Percentiles rank a stretch among this genome's conserved stretches.
phyloP scores from a whole-genome alignment of 2,329 filamentous ascomycete genomes.

The Phialophora chinensis region DNA sequence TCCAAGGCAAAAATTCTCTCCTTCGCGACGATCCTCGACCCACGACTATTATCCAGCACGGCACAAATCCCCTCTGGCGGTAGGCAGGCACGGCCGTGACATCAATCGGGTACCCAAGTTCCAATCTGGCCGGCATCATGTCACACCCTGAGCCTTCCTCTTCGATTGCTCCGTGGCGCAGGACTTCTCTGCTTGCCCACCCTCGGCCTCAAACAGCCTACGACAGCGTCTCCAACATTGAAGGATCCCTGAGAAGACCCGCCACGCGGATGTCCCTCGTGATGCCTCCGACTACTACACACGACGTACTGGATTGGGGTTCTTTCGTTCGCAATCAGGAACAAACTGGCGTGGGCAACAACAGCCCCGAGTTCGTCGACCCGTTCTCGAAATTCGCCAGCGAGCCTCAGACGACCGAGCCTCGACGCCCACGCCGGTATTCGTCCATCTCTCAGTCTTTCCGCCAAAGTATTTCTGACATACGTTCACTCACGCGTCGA shows the following conservation, averaged over 20 bases:
- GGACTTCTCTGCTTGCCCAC: conserved; percentile 48
- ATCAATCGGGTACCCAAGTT: neutral
- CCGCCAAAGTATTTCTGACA: conserved; percentile 36
- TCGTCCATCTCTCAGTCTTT: conserved; percentile 37
- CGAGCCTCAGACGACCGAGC: conserved; percentile 13
- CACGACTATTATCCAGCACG: neutral
- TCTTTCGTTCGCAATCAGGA: conserved; percentile 31
- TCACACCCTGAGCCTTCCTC: conserved; percentile 38
- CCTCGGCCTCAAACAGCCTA: conserved; percentile 47
- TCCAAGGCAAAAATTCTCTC: neutral
- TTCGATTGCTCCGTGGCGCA: conserved; percentile 44
- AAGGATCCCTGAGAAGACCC: conserved; percentile 16
- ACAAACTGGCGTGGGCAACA: conserved; percentile 23
- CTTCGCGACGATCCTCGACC: neutral
- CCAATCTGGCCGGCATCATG: conserved; percentile 24
- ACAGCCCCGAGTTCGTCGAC: conserved; percentile 25
- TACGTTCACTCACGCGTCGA: conserved; percentile 36
- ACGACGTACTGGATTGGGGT: conserved; percentile 34
- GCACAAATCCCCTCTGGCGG: neutral
- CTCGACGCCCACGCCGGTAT: conserved; percentile 34
- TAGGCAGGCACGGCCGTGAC: conserved; percentile 11
- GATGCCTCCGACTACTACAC: conserved; percentile 9
- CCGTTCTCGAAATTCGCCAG: conserved; percentile 31
- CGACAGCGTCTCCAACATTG: conserved; percentile 16
- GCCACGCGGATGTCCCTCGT: conserved; percentile 31